Evolutionary conservation across 2,329 filamentous ascomycete genomes (phyloP), one percentile per base, ranked within the genome.

Genomic region (Magnaporthiopsis rhizophila): DNA sequence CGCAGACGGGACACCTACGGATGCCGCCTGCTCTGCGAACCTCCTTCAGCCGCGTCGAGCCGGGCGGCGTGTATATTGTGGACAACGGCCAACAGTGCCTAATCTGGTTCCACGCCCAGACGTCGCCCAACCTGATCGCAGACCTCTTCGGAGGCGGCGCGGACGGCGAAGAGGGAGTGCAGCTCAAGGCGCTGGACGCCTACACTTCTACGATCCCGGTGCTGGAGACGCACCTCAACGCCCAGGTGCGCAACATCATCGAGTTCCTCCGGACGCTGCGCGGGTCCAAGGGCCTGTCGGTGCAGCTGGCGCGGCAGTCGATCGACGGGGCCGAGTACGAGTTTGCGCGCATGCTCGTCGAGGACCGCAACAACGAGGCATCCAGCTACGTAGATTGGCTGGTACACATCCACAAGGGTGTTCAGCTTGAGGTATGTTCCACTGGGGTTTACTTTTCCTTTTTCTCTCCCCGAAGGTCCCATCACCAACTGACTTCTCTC

Each of bases 331-430:
- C 93, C 3, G 95, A 99, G 76, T 98, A 92, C 72, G 95, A 99
- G 76, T 99, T 98, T 80, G 95, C 95, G 9, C 83, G 93, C 63
- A 81, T 96, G 77, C 77, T 99, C 69, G 87, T 97, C 38, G 95
- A 99, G 77, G 95, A 99, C 73, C 86, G 95, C 68, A 98, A 98
- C 75, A 97, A 97, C 69, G 95, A 99, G 79, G 95, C 95, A 50
- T 93, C 96, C 78, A 96, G 91, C 74, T 99, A 98, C 76, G 95
- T 98, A 45, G 95, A 99, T 78, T 99, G 95, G 95, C 81, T 99
- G 72, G 95, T 99, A 65, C 91, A 97, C 76, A 84, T 98, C 67
- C 95, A 99, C 77, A 89, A 94, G 71, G 88, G 90, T 69, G 95
- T 99, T 68, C 93, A 97, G 74, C 81, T 97, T 68, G 95, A 99